Evolutionary conservation across 2,329 filamentous ascomycete species (phyloP).

Genomic region (Penicillium olsonii): DNA sequence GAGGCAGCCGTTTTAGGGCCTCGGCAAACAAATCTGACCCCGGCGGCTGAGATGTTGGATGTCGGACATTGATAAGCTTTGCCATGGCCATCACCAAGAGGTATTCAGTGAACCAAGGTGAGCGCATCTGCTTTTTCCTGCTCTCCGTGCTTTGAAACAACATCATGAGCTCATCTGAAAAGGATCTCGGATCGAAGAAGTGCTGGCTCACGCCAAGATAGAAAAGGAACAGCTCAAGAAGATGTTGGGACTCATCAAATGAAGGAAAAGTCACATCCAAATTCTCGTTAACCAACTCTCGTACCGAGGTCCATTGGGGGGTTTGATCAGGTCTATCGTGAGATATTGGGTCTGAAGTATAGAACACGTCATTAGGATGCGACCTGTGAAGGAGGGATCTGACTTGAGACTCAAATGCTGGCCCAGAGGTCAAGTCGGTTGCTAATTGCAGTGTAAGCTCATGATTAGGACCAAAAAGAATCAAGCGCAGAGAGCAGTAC

Average conservation of each 20-base stretch:
- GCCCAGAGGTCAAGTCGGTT: slow-evolving; percentile 21
- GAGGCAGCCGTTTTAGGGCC: slow-evolving; percentile 18
- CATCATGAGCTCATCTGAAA: slow-evolving; percentile 20
- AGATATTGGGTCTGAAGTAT: not conserved
- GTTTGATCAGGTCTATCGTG: not conserved
- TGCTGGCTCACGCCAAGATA: slow-evolving; percentile 27
- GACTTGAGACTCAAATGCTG: slow-evolving; percentile 23
- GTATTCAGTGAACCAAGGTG: slow-evolving; percentile 24
- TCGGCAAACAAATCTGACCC: slow-evolving; percentile 20
- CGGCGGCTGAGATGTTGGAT: slow-evolving; percentile 17
- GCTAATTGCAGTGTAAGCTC: slow-evolving; percentile 9
- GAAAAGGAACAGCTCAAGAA: slow-evolving; percentile 25
- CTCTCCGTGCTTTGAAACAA: slow-evolving; percentile 17
- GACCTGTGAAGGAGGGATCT: slow-evolving; percentile 19
- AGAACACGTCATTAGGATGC: not conserved
- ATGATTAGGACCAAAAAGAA: not conserved
- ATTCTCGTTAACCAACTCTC: slow-evolving; percentile 5
- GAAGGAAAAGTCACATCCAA: slow-evolving; percentile 11
- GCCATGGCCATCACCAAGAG: slow-evolving; percentile 28
- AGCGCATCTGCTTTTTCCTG: slow-evolving; percentile 12
- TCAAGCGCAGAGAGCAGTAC: not conserved
- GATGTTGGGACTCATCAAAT: slow-evolving; percentile 20
- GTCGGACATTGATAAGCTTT: slow-evolving; percentile 24
- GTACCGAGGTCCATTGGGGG: slow-evolving; percentile 9
- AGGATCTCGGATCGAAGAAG: slow-evolving; percentile 23